Percentiles rank a stretch among this genome's conserved stretches.
These are phyloP conservation scores for Pseudonitzschia pungens DNA, from an alignment of 108 stramenopile species.

Conservation along the genomic window DNA sequence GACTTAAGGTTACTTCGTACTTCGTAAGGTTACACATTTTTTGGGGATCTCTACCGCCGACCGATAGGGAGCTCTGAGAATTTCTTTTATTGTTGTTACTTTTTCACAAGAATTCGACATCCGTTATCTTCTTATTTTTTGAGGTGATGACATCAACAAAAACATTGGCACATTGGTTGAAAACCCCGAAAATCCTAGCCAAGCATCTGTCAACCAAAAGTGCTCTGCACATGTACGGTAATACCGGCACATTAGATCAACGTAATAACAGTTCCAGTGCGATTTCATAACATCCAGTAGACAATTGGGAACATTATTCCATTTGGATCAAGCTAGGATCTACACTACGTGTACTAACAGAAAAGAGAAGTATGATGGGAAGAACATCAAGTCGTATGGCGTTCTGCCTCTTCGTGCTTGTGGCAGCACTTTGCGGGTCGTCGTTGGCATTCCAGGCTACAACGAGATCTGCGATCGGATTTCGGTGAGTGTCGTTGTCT, in stretches of 20 bases:
- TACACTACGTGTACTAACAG: background rate
- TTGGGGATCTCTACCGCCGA: too few species aligned
- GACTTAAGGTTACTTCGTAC: too few species aligned
- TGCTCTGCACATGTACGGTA: too few species aligned
- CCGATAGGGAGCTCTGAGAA: too few species aligned
- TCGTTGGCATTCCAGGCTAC: conserved; percentile 10
- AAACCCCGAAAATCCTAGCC: background rate
- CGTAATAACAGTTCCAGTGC: too few species aligned
- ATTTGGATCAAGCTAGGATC: background rate
- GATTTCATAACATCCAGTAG: background rate
- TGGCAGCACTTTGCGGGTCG: background rate
- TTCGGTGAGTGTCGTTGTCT: background rate
- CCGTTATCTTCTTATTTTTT: background rate
- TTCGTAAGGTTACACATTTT: too few species aligned
- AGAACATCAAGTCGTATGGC: background rate
- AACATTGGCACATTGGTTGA: background rate
- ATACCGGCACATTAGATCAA: too few species aligned
- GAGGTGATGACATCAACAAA: conserved; percentile 3
- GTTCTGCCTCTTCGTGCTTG: background rate
- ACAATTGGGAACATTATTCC: background rate
- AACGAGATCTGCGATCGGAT: background rate
- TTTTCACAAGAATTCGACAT: background rate
- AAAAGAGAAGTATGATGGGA: background rate
- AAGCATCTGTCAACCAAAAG: background rate
- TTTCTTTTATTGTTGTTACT: background rate